These are phyloP conservation scores for Fusarium compactum DNA, from an alignment of 2,329 filamentous ascomycete genomes.

Conservation along the genomic window DNA sequence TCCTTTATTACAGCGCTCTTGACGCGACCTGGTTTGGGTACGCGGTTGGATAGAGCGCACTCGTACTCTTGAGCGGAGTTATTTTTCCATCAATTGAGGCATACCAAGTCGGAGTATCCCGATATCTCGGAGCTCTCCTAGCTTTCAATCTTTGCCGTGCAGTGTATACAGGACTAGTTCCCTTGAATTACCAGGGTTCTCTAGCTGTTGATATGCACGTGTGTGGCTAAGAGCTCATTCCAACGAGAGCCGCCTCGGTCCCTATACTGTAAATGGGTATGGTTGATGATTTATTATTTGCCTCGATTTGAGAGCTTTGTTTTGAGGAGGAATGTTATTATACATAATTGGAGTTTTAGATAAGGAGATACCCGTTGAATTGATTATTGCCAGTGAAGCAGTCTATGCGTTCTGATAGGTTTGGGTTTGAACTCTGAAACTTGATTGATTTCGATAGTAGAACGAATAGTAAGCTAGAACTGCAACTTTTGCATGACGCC, in stretches of 20 bases:
- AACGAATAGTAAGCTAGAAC: constrained; percentile 21
- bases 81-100: constrained; percentile 44
- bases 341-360: constrained; percentile 15
- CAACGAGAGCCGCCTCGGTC: constrained; percentile 12
- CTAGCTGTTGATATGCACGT: constrained; percentile 19
- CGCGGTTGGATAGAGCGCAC: constrained; percentile 37
- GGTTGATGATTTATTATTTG: constrained; percentile 2
- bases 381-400: constrained; percentile 2
- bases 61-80: constrained; percentile 37
- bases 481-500: background rate
- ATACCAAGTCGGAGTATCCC: constrained; percentile 35
- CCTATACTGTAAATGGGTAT: background rate
- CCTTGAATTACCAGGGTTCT: constrained; percentile 7
- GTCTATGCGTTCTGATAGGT: constrained; percentile 1
- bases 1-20: constrained; percentile 36
- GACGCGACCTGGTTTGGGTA: constrained; percentile 25
- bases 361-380: constrained; percentile 13
- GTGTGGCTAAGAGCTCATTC: constrained; percentile 3
- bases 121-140: constrained; percentile 21
- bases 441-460: background rate
- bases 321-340: constrained; percentile 7
- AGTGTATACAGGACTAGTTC: constrained; percentile 10
- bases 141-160: constrained; percentile 8
- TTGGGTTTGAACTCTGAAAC: constrained; percentile 3
- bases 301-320: constrained; percentile 1